Evolutionary conservation across 306 rosid species (phyloP).

Genomic region (Cicer yamashitae): DNA sequence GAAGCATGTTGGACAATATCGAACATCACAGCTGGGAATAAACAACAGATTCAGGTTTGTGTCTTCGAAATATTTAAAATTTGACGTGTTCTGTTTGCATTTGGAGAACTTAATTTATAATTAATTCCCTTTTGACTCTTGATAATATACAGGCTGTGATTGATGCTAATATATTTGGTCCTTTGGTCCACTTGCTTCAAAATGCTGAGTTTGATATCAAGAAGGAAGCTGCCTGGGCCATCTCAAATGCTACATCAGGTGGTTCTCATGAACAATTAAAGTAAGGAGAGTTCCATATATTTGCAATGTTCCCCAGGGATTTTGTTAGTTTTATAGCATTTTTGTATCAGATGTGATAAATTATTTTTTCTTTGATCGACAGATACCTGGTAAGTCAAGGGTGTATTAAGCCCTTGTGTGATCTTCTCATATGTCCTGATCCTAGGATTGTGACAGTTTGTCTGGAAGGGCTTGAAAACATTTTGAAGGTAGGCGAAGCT

Average conservation of each 20-base stretch:
- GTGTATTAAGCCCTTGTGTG: conserved; percentile 59
- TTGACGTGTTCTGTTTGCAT: neutral
- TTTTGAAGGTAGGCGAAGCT: conserved; percentile 93
- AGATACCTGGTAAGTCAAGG: conserved; percentile 56
- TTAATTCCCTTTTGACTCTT: neutral
- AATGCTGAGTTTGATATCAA: conserved; percentile 93
- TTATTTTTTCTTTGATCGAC: conserved; percentile 28
- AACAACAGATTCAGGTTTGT: conserved; percentile 88
- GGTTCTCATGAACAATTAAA: conserved; percentile 88
- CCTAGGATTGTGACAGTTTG: conserved; percentile 95
- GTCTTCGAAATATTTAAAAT: neutral
- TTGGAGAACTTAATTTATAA: conserved; percentile 3
- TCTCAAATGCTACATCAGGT: conserved; percentile 91
- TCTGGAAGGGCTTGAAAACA: conserved; percentile 94
- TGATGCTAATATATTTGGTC: conserved; percentile 71
- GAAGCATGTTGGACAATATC: conserved; percentile 99
- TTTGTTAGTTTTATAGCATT: neutral
- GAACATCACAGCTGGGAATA: conserved; percentile 94
- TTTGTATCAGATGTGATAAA: neutral
- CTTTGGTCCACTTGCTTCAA: conserved; percentile 78
- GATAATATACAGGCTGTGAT: conserved; percentile 64
- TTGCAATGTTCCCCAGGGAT: neutral
- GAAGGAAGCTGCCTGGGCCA: conserved; percentile 99
- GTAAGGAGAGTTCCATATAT: conserved; percentile 48
- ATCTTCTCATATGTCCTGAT: conserved; percentile 77